These are phyloP conservation scores for Hemisphaericaspora xylanilytica DNA, from an alignment of 1,139 yeast species.

Conservation along the genomic window DNA sequence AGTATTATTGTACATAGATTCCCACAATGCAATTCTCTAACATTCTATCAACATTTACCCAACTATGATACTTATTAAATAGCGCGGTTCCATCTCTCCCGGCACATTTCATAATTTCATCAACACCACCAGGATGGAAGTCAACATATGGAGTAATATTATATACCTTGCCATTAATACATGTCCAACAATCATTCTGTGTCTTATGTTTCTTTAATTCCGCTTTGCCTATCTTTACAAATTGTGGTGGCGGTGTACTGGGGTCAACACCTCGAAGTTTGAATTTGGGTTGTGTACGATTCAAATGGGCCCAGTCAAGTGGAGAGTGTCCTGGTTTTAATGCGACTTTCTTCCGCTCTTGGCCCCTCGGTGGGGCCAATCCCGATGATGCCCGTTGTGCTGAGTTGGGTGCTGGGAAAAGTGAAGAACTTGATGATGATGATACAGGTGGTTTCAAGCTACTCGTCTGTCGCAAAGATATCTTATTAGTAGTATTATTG, in stretches of 20 bases:
- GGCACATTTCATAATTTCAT: conserved; percentile 74
- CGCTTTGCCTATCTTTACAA: conserved; percentile 52
- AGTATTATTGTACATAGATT: conserved; percentile 19
- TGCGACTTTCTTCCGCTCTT: conserved; percentile 51
- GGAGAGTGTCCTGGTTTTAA: conserved; percentile 83
- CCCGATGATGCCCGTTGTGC: conserved; percentile 32
- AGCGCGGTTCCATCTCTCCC: conserved; percentile 82
- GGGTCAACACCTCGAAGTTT: conserved; percentile 41
- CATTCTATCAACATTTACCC: conserved; percentile 88
- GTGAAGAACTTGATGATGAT: conserved; percentile 8
- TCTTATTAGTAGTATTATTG: neutral
- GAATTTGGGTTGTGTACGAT: conserved; percentile 28
- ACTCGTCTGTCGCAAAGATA: neutral
- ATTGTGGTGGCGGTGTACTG: conserved; percentile 42
- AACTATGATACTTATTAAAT: conserved; percentile 78
- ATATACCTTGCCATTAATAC: conserved; percentile 76
- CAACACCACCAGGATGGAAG: conserved; percentile 93
- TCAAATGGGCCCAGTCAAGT: conserved; percentile 76
- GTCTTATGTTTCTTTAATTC: conserved; percentile 61
- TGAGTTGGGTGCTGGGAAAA: conserved; percentile 42
- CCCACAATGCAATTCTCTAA: conserved; percentile 80
- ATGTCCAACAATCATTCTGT: conserved; percentile 79
- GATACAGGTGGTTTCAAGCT: conserved; percentile 7
- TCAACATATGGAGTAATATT: conserved; percentile 77
- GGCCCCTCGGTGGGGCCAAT: conserved; percentile 15